Conservation (phyloP, 208 protist species). For the Leishmania tropica region DNA sequence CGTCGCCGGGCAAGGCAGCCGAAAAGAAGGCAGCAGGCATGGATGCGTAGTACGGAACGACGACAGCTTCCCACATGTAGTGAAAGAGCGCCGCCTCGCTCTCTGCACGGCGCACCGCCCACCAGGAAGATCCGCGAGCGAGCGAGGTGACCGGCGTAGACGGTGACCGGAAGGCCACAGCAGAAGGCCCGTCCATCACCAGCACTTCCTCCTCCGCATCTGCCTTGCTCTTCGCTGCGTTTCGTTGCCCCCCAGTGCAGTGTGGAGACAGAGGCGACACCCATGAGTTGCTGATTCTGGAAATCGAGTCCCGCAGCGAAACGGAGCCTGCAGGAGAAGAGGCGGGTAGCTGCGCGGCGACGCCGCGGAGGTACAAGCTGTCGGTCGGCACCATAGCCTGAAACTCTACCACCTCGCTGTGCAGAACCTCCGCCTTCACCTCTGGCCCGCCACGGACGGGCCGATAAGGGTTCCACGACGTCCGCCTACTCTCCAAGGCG, state of each 20-base stretch:
- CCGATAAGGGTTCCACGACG: constrained; percentile 83
- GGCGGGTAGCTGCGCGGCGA: not conserved
- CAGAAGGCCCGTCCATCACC: constrained; percentile 13
- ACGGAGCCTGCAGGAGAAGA: not conserved
- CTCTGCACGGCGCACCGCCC: constrained; percentile 10
- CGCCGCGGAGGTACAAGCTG: constrained; percentile 53
- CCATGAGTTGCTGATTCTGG: not conserved
- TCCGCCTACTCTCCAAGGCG: constrained; percentile 42
- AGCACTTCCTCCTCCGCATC: constrained; percentile 10
- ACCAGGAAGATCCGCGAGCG: not conserved
- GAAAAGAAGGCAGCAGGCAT: not conserved
- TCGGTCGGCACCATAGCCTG: constrained; percentile 36
- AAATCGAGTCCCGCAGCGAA: not conserved
- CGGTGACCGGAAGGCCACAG: not conserved
- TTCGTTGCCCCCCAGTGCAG: not conserved
- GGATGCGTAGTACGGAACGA: constrained; percentile 45
- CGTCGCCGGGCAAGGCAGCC: not conserved
- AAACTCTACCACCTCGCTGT: constrained; percentile 80
- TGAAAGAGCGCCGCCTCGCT: constrained; percentile 40
- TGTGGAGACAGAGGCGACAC: not conserved
- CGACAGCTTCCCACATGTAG: constrained; percentile 41
- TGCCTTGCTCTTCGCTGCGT: not conserved
- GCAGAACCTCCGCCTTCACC: constrained; percentile 58
- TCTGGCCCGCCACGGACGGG: constrained; percentile 49
- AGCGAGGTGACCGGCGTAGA: not conserved